Conservation (phyloP, 2,329 filamentous ascomycete species). For the Fusarium staphyleae region DNA sequence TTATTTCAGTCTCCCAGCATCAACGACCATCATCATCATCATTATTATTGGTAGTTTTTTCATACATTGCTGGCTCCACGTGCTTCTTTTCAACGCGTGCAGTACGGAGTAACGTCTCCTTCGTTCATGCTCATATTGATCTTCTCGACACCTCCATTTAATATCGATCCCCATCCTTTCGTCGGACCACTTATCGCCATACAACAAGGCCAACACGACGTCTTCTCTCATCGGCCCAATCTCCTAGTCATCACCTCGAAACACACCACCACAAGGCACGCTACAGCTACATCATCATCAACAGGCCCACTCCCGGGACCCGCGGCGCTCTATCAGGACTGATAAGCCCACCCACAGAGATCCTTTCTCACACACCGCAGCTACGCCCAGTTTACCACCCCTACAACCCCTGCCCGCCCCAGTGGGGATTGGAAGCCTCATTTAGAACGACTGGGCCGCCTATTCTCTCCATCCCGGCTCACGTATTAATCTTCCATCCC, state of each 20-base stretch:
- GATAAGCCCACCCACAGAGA: slow-evolving; percentile 32
- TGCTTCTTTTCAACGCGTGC: slow-evolving; percentile 10
- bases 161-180: background rate
- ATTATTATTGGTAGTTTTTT: slow-evolving; percentile 1
- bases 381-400: slow-evolving; percentile 30
- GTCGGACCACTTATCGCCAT: slow-evolving; percentile 24
- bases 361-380: slow-evolving; percentile 31
- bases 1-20: slow-evolving; percentile 33
- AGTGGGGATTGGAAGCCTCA: slow-evolving; percentile 42
- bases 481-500: slow-evolving; percentile 42
- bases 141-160: background rate
- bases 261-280: slow-evolving; percentile 30
- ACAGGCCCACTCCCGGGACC: slow-evolving; percentile 22
- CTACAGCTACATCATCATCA: slow-evolving; percentile 32
- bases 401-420: slow-evolving; percentile 24
- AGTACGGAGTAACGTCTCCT: background rate
- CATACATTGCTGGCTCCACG: slow-evolving; percentile 20
- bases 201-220: slow-evolving; percentile 6
- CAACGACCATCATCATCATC: background rate
- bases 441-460: slow-evolving; percentile 40
- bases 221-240: background rate
- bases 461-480: slow-evolving; percentile 38
- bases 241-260: slow-evolving; percentile 18
- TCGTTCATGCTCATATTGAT: background rate
- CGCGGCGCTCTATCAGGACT: slow-evolving; percentile 18